These are phyloP conservation scores for Jaminaea rosea DNA, from an alignment of 1,284 basidiomycete species.

Conservation along the genomic window DNA sequence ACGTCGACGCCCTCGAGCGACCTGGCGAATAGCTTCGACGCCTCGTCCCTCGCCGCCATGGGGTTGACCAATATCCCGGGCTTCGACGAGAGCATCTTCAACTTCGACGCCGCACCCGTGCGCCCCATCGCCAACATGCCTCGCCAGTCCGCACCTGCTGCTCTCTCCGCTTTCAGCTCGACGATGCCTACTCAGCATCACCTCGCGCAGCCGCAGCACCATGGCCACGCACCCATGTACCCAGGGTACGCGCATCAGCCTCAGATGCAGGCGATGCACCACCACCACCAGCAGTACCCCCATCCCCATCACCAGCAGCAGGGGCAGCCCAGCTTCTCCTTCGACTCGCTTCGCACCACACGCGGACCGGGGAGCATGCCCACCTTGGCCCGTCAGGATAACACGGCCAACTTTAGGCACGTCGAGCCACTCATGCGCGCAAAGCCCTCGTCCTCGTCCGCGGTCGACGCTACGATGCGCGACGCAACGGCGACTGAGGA, in stretches of 20 bases:
- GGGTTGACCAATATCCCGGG: constrained; percentile 39
- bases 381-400: constrained; percentile 29
- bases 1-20: background rate
- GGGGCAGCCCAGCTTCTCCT: constrained; percentile 8
- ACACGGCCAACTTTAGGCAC: constrained; percentile 27
- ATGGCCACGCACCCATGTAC: too few species aligned
- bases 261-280: too few species aligned
- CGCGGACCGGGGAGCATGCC: constrained; percentile 25
- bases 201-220: constrained; percentile 11
- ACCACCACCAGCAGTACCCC: background rate
- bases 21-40: background rate
- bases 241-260: too few species aligned
- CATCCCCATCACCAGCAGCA: background rate
- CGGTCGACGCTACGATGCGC: background rate
- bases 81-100: constrained; percentile 27
- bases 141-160: background rate
- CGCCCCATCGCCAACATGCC: background rate
- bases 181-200: background rate
- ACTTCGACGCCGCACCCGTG: background rate
- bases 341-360: constrained; percentile 23
- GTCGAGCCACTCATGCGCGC: constrained; percentile 41
- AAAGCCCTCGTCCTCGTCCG: constrained; percentile 13
- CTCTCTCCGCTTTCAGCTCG: background rate
- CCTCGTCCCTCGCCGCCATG: constrained; percentile 13
- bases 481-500: constrained; percentile 13